Evolutionary conservation across 2,329 filamentous ascomycete genomes (phyloP).

Genomic region (Talaromyces sp.): DNA sequence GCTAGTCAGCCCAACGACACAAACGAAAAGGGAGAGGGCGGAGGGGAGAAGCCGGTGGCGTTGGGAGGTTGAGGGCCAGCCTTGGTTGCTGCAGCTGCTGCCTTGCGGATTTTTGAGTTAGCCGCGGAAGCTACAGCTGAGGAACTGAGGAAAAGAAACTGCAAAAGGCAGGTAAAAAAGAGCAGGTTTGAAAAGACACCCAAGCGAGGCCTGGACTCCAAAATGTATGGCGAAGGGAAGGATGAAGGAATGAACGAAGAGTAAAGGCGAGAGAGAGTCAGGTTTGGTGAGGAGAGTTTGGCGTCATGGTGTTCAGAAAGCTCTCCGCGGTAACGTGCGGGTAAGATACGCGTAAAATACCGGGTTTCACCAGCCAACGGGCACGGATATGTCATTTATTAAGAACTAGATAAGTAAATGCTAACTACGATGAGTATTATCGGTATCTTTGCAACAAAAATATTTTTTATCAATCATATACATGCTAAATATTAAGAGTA

Average conservation of each 20-base stretch:
- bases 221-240: not conserved
- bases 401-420: no score
- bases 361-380: not conserved
- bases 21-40: not conserved
- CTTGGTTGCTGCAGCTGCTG: slow-evolving; percentile 7
- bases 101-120: slow-evolving; percentile 12
- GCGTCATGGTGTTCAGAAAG: slow-evolving; percentile 2
- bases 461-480: no score
- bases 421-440: not conserved
- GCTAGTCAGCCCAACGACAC: not conserved
- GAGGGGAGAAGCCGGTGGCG: not conserved
- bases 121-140: slow-evolving; percentile 10
- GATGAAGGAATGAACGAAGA: not conserved
- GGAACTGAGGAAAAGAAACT: not conserved
- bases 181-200: not conserved
- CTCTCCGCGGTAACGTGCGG: not conserved
- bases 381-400: not conserved
- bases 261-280: not conserved
- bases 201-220: not conserved
- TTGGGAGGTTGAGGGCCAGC: not conserved
- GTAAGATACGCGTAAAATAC: not conserved
- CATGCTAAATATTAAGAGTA: not conserved
- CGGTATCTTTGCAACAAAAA: no score
- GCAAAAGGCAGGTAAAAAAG: not conserved
- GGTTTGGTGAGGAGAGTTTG: slow-evolving; percentile 3